Percentiles rank a stretch among this genome's conserved stretches.
These are phyloP conservation scores for Trametes pubescens DNA, from an alignment of 1,284 basidiomycete genomes.

Conservation along the genomic window DNA sequence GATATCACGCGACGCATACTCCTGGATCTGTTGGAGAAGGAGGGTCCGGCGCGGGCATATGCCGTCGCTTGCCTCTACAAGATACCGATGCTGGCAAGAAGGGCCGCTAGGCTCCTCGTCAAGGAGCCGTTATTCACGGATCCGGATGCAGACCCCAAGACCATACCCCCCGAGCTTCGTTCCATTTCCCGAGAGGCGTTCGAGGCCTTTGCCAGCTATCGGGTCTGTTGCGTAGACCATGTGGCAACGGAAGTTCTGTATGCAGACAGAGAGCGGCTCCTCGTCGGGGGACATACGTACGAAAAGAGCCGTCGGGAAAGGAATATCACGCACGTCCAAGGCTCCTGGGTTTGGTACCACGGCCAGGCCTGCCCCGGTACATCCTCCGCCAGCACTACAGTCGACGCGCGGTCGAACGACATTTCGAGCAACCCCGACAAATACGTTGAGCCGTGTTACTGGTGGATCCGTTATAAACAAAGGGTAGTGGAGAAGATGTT, in stretches of 20 bases:
- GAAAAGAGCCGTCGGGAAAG: neutral
- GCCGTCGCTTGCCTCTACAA: slow-evolving; percentile 25
- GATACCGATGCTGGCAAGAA: slow-evolving; percentile 15
- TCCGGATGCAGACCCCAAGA: neutral
- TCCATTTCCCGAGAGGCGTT: neutral
- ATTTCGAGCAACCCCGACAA: neutral
- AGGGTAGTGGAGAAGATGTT: neutral
- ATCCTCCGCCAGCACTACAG: too few species aligned
- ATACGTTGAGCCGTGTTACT: neutral
- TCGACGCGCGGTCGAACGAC: neutral
- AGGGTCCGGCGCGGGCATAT: slow-evolving; percentile 5
- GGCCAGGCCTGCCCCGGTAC: neutral
- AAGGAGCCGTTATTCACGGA: neutral
- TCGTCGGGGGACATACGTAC: neutral
- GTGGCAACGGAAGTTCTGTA: neutral
- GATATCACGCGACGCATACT: slow-evolving; percentile 53
- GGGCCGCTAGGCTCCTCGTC: slow-evolving; percentile 5
- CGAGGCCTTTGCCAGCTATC: neutral
- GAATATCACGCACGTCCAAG: neutral
- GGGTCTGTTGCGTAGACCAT: neutral
- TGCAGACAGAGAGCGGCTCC: neutral
- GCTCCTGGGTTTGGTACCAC: slow-evolving; percentile 1
- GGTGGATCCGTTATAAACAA: neutral
- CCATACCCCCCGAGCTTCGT: slow-evolving; percentile 8
- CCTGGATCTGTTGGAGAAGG: slow-evolving; percentile 45